A percentile compares a stretch with the other conserved stretches of the same genome.
phyloP scores from a whole-genome alignment of 768 basidiomycete genomes.

The Daedaleopsis sinensis region DNA sequence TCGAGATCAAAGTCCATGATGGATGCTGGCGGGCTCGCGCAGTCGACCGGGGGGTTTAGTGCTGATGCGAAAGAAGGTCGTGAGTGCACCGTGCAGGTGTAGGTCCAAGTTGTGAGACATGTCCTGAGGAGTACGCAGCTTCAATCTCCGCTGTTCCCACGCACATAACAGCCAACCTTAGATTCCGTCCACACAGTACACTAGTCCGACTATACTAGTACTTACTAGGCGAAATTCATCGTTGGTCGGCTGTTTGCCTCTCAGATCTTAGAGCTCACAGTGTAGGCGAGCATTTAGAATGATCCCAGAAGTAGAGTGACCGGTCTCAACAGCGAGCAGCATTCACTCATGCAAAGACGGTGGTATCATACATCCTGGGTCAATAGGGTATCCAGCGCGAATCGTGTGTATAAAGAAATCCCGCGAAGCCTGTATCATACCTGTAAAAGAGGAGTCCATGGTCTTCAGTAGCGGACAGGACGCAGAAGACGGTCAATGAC shows the following conservation, averaged over 20 bases:
- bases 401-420: neutral
- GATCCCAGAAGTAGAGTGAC: neutral
- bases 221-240: too few relatives aligned
- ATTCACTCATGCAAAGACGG: neutral
- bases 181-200: neutral
- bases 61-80: slow-evolving; percentile 1
- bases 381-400: slow-evolving; percentile 20
- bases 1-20: slow-evolving; percentile 33
- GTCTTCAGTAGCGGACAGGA: neutral
- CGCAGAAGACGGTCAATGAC: slow-evolving; percentile 20
- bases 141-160: slow-evolving; percentile 5
- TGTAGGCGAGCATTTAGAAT: neutral
- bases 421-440: slow-evolving; percentile 18
- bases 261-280: too few relatives aligned
- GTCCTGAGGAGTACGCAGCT: neutral
- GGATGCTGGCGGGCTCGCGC: neutral
- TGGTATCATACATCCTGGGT: slow-evolving; percentile 21
- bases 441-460: slow-evolving; percentile 4
- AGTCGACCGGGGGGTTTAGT: neutral
- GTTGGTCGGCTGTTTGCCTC: too few relatives aligned
- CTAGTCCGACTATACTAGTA: too few relatives aligned
- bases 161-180: neutral
- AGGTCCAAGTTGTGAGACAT: slow-evolving; percentile 13
- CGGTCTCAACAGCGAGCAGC: neutral
- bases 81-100: neutral